Evolutionary conservation across 768 basidiomycete genomes (phyloP).

Genomic region (Hygrocybe coccinea): DNA sequence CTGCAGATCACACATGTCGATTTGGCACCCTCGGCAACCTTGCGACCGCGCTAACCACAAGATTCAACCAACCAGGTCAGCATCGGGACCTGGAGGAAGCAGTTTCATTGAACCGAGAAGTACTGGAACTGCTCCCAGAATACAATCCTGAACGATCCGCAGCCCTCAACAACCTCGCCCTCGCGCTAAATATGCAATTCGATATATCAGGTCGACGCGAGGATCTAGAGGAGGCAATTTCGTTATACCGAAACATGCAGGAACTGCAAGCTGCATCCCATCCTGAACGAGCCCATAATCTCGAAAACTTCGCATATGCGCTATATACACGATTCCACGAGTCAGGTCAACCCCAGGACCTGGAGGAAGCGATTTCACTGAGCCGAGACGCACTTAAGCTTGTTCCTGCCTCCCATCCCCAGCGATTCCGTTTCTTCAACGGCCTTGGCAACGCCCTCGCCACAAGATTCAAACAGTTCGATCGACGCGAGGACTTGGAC

Average conservation of each 20-base stretch:
- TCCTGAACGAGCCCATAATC: constrained; percentile 8
- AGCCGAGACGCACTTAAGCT: constrained; percentile 7
- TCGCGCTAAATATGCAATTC: not conserved
- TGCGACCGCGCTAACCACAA: constrained; percentile 18
- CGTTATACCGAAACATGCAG: constrained; percentile 10
- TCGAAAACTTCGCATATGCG: not conserved
- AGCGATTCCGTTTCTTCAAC: constrained; percentile 6
- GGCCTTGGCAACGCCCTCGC: constrained; percentile 19
- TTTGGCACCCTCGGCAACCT: constrained; percentile 10
- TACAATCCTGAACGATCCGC: not conserved
- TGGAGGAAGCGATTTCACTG: constrained; percentile 10
- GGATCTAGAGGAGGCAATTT: constrained; percentile 18
- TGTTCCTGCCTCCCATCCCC: constrained; percentile 4
- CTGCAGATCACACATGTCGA: constrained; percentile 8
- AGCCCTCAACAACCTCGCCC: not conserved
- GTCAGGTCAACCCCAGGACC: not conserved
- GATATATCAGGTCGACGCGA: not conserved
- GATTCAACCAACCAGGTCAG: constrained; percentile 14
- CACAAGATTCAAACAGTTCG: constrained; percentile 15
- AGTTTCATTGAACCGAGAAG: constrained; percentile 10
- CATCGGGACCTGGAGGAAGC: constrained; percentile 22
- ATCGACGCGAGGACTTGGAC: constrained; percentile 17
- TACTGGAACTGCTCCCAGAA: not conserved
- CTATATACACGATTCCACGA: not conserved
- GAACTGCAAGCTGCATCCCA: constrained; percentile 10